Base-by-base conservation (phyloP, 2,329 filamentous ascomycete genomes). In the Aspergillus eucalypticola region DNA sequence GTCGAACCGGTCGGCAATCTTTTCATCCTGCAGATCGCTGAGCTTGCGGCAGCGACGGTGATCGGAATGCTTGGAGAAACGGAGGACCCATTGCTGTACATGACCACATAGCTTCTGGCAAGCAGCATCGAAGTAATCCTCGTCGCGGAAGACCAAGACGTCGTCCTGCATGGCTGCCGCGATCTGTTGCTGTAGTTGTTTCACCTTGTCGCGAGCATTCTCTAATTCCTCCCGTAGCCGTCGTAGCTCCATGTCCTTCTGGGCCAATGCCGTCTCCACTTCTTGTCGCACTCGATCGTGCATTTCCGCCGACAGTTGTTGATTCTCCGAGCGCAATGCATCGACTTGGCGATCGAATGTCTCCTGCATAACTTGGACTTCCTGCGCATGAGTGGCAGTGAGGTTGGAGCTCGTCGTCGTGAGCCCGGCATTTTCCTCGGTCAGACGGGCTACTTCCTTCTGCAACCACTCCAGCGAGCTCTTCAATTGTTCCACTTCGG, bases 21-120 rank as follows among this genome's bases (percentile, higher is more conserved):
- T 96, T 71, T 97, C 92, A 72, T 96, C 91, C 60, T 90, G 88
- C 71, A 99, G 87, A 73, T 97, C 91, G 62, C 83, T 88, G 10
- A 92, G 93, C 44, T 91, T 79, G 59, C 92, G 90, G 75, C 92
- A 97, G 60, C 91, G 86, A 68, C 91, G 89, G 80, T 92, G 91
- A 77, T 98, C 94, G 52, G 93, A 98, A 78, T 96, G 95, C 75
- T 98, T 98, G 68, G 93, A 97, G 82, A 99, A 99, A 71, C 95
- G 91, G 67, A 97, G 81, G 54, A 99, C 92, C 95, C 95, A 99
- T 79, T 96, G 92, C 75, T 97, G 93, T 44, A 97, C 92, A 74
- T 97, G 93, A 68, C 94, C 90, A 78, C 92, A 99, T 48, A 99
- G 87, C 76, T 96, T 90, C 75, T 97, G 92, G 75, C 95, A 99